Conservation (phyloP, 352 stramenopile species). For the Pythium oligandrum region DNA sequence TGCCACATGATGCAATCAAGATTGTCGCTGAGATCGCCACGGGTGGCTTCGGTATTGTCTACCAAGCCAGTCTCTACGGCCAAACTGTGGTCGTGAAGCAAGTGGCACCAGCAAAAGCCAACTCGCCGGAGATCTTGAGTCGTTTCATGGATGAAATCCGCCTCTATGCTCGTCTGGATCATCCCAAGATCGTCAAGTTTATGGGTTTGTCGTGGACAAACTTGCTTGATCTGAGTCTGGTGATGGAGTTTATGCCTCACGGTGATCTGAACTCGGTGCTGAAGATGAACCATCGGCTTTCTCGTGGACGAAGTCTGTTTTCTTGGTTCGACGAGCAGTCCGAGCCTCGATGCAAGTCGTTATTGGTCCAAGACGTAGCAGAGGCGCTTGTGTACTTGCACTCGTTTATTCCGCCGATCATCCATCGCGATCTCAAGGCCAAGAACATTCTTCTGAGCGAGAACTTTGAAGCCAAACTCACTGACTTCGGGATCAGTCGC, state of each 20-base stretch:
- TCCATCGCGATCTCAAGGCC: constrained; percentile 57
- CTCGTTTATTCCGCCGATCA: constrained; percentile 30
- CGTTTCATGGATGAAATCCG: constrained; percentile 52
- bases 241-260: constrained; percentile 44
- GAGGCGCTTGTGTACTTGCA: constrained; percentile 41
- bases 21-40: constrained; percentile 33
- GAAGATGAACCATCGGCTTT: constrained; percentile 10
- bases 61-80: constrained; percentile 26
- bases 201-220: constrained; percentile 42
- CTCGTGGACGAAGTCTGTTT: background rate
- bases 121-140: constrained; percentile 28
- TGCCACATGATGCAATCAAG: constrained; percentile 41
- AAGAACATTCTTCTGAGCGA: constrained; percentile 51
- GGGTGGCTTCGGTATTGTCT: constrained; percentile 50
- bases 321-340: constrained; percentile 6
- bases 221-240: constrained; percentile 35
- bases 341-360: constrained; percentile 22
- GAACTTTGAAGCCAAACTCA: constrained; percentile 19
- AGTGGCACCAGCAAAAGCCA: constrained; percentile 38
- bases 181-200: constrained; percentile 46
- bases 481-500: constrained; percentile 30
- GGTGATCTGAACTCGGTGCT: constrained; percentile 34
- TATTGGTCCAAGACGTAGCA: constrained; percentile 28
- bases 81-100: constrained; percentile 47
- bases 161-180: constrained; percentile 35